Percentiles rank a stretch among this genome's conserved stretches.
Conservation (phyloP, 257 asterid genomes). For the Nyctanthes arbortristis region DNA sequence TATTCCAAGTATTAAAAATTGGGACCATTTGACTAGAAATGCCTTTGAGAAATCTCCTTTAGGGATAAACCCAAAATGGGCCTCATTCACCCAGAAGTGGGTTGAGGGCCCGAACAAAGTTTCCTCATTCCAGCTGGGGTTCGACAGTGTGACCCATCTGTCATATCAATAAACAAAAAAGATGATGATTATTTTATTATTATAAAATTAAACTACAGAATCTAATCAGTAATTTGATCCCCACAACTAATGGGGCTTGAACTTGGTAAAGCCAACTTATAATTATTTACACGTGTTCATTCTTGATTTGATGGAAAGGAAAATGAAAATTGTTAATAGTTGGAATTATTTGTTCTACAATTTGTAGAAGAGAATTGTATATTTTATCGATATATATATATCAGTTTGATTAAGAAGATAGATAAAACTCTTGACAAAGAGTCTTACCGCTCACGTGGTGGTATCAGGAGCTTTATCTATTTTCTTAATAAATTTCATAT, state of each 20-base stretch:
- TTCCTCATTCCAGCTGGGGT: neutral
- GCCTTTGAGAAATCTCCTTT: conserved; percentile 1
- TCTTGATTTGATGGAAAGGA: neutral
- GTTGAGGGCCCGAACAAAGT: neutral
- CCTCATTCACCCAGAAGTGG: conserved; percentile 7
- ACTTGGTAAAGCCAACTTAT: too few species aligned
- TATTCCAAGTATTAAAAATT: conserved; percentile 3
- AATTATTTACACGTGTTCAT: neutral
- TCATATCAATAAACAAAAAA: neutral
- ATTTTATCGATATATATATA: too few species aligned
- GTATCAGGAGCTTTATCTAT: too few species aligned
- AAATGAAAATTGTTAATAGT: too few species aligned
- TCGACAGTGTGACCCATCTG: neutral
- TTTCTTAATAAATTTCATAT: too few species aligned
- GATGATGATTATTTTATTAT: too few species aligned
- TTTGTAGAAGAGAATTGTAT: too few species aligned
- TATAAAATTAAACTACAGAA: neutral
- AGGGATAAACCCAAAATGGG: conserved; percentile 41
- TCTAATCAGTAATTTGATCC: neutral
- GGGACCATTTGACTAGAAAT: too few species aligned
- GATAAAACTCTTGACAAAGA: too few species aligned
- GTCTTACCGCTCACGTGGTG: too few species aligned
- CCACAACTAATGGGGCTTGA: neutral
- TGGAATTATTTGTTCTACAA: too few species aligned
- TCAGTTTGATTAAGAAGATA: too few species aligned